A percentile compares a stretch with the other conserved stretches of the same genome.
Evolutionary conservation across 106 monocot species (phyloP).

Genomic region (Dendrobium officinale): DNA sequence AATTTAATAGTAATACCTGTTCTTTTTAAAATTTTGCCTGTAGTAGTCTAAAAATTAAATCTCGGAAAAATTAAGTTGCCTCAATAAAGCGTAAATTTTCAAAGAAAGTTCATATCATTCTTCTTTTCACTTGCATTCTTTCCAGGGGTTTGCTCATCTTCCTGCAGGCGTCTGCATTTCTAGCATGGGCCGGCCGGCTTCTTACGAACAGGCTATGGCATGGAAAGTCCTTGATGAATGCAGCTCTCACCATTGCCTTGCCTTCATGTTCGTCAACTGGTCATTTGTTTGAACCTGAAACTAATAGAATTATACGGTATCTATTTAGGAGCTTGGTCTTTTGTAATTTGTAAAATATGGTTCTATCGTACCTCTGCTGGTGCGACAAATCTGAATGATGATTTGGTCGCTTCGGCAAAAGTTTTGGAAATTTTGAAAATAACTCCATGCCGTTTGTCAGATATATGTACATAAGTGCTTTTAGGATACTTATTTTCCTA

Average conservation of each 20-base stretch:
- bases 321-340: not conserved
- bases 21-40: too few relatives aligned
- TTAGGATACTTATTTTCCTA: not conserved
- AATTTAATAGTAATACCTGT: too few relatives aligned
- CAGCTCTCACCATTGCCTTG: constrained; percentile 66
- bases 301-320: not conserved
- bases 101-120: not conserved
- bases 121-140: not conserved
- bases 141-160: constrained; percentile 64
- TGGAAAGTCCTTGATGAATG: constrained; percentile 85
- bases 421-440: not conserved
- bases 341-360: not conserved
- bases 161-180: constrained; percentile 74
- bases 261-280: constrained; percentile 91
- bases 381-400: not conserved
- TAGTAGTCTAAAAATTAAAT: too few relatives aligned
- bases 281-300: constrained; percentile 58
- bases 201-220: constrained; percentile 80
- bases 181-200: constrained; percentile 86
- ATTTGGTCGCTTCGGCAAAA: not conserved
- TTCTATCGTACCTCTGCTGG: not conserved
- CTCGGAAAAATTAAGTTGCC: too few relatives aligned
- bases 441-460: not conserved
- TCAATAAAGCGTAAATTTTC: not conserved
- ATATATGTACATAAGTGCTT: not conserved